These are phyloP conservation scores for Plectosphaerella cucumerina DNA, from an alignment of 2,329 filamentous ascomycete species.

Conservation along the genomic window DNA sequence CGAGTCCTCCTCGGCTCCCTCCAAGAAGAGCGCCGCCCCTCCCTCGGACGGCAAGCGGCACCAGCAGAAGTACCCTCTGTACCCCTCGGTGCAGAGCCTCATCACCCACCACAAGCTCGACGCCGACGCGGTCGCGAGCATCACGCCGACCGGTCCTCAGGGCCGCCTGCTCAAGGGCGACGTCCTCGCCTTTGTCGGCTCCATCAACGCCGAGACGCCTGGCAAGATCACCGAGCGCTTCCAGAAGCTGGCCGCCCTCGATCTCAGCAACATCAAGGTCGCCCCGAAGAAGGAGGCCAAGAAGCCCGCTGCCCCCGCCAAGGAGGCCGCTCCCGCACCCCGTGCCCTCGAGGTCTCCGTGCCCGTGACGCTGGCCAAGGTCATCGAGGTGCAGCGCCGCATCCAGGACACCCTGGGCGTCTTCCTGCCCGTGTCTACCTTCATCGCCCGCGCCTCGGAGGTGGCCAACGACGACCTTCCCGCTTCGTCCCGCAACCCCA, in stretches of 20 bases:
- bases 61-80: constrained; percentile 67
- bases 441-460: constrained; percentile 79
- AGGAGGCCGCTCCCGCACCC: constrained; percentile 29
- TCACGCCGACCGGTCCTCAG: constrained; percentile 81
- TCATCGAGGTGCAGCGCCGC: constrained; percentile 75
- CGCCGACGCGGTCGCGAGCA: constrained; percentile 71
- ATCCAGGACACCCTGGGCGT: constrained; percentile 75
- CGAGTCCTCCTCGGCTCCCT: constrained; percentile 16
- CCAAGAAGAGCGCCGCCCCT: constrained; percentile 28
- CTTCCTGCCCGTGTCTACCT: constrained; percentile 78
- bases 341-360: constrained; percentile 60
- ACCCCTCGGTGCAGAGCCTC: constrained; percentile 80
- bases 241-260: constrained; percentile 74
- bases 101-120: constrained; percentile 75
- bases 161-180: constrained; percentile 93
- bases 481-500: constrained; percentile 59
- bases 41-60: constrained; percentile 44
- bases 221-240: constrained; percentile 67
- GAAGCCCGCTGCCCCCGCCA: constrained; percentile 21
- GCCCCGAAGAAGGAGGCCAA: constrained; percentile 46
- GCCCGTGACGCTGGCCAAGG: constrained; percentile 73
- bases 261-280: constrained; percentile 93
- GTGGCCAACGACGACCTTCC: constrained; percentile 87
- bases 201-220: constrained; percentile 69
- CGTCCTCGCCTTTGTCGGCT: constrained; percentile 83